A percentile compares a stretch with the other conserved stretches of the same genome.
phyloP scores from a whole-genome alignment of 176 grass and related monocot species.

The Lolium rigidum region DNA sequence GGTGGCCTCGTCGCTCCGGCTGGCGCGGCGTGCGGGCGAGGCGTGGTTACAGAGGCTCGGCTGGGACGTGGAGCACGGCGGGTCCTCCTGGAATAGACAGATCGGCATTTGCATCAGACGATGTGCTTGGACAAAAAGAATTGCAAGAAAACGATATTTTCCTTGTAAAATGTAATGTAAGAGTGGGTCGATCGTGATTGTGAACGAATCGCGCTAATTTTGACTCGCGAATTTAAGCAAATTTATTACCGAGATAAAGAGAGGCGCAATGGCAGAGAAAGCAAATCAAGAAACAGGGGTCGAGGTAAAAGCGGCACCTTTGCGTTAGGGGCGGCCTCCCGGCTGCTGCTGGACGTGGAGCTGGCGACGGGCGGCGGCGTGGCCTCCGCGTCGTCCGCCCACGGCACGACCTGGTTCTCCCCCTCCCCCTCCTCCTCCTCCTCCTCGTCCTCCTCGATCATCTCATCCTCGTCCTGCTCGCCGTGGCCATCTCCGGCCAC shows the following conservation, averaged over 20 bases:
- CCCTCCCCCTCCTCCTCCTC: slow-evolving; percentile 44
- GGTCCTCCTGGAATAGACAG: slow-evolving; percentile 42
- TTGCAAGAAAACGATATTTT: neutral
- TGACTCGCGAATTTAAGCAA: neutral
- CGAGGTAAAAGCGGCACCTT: slow-evolving; percentile 24
- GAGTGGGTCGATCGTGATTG: neutral
- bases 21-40: neutral
- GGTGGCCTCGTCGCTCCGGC: slow-evolving; percentile 53
- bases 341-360: slow-evolving; percentile 58
- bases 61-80: slow-evolving; percentile 44
- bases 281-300: slow-evolving; percentile 22
- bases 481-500: neutral
- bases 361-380: slow-evolving; percentile 62
- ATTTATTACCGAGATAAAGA: neutral
- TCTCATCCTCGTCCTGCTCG: slow-evolving; percentile 20
- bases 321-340: slow-evolving; percentile 36
- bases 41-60: slow-evolving; percentile 25
- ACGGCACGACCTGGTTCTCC: slow-evolving; percentile 87
- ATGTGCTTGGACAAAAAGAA: neutral
- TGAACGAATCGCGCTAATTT: slow-evolving; percentile 13
- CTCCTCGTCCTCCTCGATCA: neutral
- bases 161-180: neutral
- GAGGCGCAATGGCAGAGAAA: neutral
- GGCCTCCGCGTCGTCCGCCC: slow-evolving; percentile 45
- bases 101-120: slow-evolving; percentile 42